These are phyloP conservation scores for Metschnikowia santaceciliae DNA, from an alignment of 805 yeast genomes.

Conservation along the genomic window DNA sequence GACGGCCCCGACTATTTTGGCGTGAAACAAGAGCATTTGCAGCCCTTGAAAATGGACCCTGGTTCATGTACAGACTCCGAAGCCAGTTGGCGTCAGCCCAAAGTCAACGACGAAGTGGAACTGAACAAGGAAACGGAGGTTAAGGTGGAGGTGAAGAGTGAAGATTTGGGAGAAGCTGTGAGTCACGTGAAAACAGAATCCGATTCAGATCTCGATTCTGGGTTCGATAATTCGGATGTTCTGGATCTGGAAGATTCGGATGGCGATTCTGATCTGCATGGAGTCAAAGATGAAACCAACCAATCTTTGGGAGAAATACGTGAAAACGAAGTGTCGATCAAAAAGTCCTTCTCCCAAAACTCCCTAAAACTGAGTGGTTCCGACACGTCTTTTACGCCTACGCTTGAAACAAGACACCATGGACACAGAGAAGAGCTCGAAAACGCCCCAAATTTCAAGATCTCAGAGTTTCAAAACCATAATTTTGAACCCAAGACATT, in stretches of 20 bases:
- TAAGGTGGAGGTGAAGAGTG: too few species aligned
- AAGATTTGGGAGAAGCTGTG: too few species aligned
- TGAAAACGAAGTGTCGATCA: not conserved
- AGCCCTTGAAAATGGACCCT: not conserved
- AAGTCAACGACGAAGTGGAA: too few species aligned
- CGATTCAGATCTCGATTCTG: too few species aligned
- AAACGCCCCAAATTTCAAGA: not conserved
- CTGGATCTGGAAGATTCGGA: too few species aligned
- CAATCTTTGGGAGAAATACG: too few species aligned
- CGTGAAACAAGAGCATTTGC: not conserved
- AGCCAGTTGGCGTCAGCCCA: not conserved
- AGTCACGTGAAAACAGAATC: too few species aligned
- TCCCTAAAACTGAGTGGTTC: not conserved
- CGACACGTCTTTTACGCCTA: not conserved
- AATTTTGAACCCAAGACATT: not conserved
- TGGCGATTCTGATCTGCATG: too few species aligned
- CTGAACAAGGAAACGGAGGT: too few species aligned
- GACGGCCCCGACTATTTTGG: not conserved
- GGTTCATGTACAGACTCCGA: not conserved
- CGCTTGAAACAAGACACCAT: slow-evolving; percentile 1
- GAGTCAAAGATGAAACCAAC: too few species aligned
- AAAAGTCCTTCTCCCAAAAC: not conserved
- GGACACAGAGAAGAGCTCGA: not conserved
- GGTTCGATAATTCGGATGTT: too few species aligned
- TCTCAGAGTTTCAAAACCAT: not conserved